Conservation (phyloP, 768 basidiomycete genomes). For the Kwoniella pini region DNA sequence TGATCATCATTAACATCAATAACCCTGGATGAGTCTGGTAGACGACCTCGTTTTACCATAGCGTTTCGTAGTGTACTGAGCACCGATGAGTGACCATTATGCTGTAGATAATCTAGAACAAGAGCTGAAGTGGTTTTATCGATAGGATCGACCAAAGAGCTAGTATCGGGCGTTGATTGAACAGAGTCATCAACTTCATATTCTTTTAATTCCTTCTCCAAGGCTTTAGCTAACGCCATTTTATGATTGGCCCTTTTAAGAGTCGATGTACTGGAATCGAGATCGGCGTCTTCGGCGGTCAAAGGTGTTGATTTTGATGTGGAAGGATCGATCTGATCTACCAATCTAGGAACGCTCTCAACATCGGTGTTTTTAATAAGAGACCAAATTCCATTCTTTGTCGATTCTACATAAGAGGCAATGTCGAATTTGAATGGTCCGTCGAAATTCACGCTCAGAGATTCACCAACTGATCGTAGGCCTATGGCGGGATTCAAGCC, state of each 20-base stretch:
- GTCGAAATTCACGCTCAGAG: conserved; percentile 81
- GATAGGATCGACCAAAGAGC: conserved; percentile 37
- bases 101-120: conserved; percentile 74
- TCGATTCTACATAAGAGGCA: conserved; percentile 62
- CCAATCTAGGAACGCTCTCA: conserved; percentile 12
- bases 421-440: conserved; percentile 87
- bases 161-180: background rate
- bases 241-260: background rate
- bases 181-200: background rate
- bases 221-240: conserved; percentile 1
- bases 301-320: background rate
- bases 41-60: conserved; percentile 25
- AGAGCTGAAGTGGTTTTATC: conserved; percentile 70
- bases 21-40: background rate
- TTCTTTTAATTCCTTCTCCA: conserved; percentile 3
- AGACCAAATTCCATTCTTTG: conserved; percentile 12
- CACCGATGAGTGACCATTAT: conserved; percentile 78
- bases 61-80: conserved; percentile 68
- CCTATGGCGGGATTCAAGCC: conserved; percentile 85
- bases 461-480: conserved; percentile 75
- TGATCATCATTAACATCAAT: too few relatives aligned
- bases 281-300: too few relatives aligned
- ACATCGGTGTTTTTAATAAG: conserved; percentile 1
- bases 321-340: conserved; percentile 17
- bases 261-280: too few relatives aligned